Base-by-base conservation (phyloP, 768 basidiomycete species). In the Hericium rajendrae region DNA sequence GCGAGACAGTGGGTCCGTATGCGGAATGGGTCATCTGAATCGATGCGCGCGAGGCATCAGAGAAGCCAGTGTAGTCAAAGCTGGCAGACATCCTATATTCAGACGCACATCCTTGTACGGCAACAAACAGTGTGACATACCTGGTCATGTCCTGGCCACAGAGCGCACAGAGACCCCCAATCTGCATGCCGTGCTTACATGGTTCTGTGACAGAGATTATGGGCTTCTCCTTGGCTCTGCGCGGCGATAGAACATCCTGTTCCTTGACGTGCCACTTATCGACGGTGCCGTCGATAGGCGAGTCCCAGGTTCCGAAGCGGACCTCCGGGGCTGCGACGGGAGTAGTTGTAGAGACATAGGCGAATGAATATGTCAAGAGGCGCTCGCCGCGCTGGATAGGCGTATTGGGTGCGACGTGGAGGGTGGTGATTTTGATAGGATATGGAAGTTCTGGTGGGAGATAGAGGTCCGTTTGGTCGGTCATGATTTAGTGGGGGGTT, bases 1-100 rank as follows among this genome's bases (percentile, higher is more conserved):
- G 75, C 1, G 94, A 94, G 43, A 97, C 94, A 26, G 89, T 89
- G 1, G 95, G 92, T 0, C 91, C 91, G 61, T 86, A 84, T 48
- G 91, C 88, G 58, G 89, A 90, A 71, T 99, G 94, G 8, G 89
- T 92, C 87, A 98, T 94, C 68, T 88, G 89, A 62, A 95, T 94
- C 50, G 83, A 85, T 52, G 93, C 93, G 58, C 92, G 83, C 38
- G 85, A 83, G 41, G 89, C 81, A 72, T 94, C 90, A 20, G 88
- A 87, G 75, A 85, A 89, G 26, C 91, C 92, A 0, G 85, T 89
- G 67, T 94, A 94, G 73, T 94, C 93, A 62, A 80, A 77, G 57
- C 93, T 84, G 20, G 15, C 9, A 6, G 32, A 32, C 32, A 32
- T 8, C 32, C 32, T 6, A 32, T 32, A 32, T 32, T 32, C 32